Evolutionary conservation across 768 basidiomycete species (phyloP).

Genomic region (Lactarius hengduanensis): DNA sequence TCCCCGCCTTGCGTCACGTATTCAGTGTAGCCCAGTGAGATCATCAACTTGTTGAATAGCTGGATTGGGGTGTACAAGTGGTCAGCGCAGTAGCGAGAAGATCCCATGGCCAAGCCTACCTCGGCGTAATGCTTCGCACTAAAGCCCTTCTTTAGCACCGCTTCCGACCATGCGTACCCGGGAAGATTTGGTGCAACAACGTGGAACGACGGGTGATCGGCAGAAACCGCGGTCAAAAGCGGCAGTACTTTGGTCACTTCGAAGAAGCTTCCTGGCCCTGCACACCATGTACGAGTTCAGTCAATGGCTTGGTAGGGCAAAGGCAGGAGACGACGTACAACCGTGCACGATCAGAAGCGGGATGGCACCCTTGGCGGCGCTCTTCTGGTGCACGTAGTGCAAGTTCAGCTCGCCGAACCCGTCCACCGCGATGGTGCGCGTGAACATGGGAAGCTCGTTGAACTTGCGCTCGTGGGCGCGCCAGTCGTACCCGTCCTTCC

Average conservation of each 20-base stretch:
- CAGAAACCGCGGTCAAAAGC: too few relatives aligned
- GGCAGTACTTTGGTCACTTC: too few relatives aligned
- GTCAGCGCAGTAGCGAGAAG: background rate
- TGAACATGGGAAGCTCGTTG: too few relatives aligned
- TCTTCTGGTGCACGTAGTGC: constrained; percentile 27
- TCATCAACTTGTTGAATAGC: constrained; percentile 12
- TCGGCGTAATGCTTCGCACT: constrained; percentile 28
- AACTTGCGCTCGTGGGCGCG: too few relatives aligned
- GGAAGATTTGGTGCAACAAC: constrained; percentile 35
- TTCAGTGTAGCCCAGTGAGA: constrained; percentile 10
- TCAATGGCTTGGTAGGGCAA: background rate
- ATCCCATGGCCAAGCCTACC: constrained; percentile 8
- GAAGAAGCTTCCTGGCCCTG: constrained; percentile 43
- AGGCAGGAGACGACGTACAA: constrained; percentile 36
- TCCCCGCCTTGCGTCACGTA: constrained; percentile 18
- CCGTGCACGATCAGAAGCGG: constrained; percentile 59
- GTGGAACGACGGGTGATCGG: too few relatives aligned
- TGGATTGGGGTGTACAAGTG: constrained; percentile 24
- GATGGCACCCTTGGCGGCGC: constrained; percentile 36
- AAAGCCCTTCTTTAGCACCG: too few relatives aligned
- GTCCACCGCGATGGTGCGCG: too few relatives aligned
- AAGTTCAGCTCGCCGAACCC: too few relatives aligned
- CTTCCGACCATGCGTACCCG: too few relatives aligned
- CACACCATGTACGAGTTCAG: background rate
- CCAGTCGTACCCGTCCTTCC: too few relatives aligned